These are phyloP conservation scores for Erodium maritimum DNA, from an alignment of 345 rosid species.

Conservation along the genomic window DNA sequence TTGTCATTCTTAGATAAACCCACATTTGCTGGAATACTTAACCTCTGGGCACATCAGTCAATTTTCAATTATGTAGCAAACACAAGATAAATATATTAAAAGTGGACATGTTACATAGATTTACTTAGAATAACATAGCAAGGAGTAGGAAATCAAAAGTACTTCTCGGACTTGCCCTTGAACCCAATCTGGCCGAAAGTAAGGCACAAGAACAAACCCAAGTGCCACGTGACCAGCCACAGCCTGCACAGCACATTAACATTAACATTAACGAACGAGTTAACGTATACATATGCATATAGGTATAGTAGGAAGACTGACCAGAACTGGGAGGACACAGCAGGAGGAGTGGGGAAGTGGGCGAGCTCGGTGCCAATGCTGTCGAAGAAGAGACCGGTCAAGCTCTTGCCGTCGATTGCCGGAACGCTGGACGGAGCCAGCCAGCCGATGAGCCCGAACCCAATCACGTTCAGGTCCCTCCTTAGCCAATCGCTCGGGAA, in stretches of 20 bases:
- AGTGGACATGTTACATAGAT: too few relatives aligned
- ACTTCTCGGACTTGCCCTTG: slow-evolving; percentile 82
- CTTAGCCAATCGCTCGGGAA: slow-evolving; percentile 80
- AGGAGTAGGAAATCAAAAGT: slow-evolving; percentile 27
- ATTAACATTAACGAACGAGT: too few relatives aligned
- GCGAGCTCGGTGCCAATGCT: slow-evolving; percentile 89
- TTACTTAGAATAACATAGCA: neutral
- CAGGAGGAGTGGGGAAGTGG: slow-evolving; percentile 84
- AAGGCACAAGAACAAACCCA: slow-evolving; percentile 71
- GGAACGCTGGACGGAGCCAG: slow-evolving; percentile 87
- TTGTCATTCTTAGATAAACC: too few relatives aligned
- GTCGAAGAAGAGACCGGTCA: slow-evolving; percentile 82
- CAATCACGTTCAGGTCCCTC: slow-evolving; percentile 62
- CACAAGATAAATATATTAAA: too few relatives aligned
- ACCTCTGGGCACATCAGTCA: too few relatives aligned
- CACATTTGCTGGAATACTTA: too few relatives aligned
- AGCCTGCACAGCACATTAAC: slow-evolving; percentile 36
- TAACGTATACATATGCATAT: too few relatives aligned
- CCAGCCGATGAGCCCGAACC: slow-evolving; percentile 90
- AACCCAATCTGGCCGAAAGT: slow-evolving; percentile 97
- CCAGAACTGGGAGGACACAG: slow-evolving; percentile 60
- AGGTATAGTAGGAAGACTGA: slow-evolving; percentile 11
- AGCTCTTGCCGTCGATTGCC: slow-evolving; percentile 69
- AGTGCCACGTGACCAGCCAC: slow-evolving; percentile 81
- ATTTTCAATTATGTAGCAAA: too few relatives aligned